Conservation (phyloP, 1,139 yeast genomes). For the Scheffersomyces parashehatae region DNA sequence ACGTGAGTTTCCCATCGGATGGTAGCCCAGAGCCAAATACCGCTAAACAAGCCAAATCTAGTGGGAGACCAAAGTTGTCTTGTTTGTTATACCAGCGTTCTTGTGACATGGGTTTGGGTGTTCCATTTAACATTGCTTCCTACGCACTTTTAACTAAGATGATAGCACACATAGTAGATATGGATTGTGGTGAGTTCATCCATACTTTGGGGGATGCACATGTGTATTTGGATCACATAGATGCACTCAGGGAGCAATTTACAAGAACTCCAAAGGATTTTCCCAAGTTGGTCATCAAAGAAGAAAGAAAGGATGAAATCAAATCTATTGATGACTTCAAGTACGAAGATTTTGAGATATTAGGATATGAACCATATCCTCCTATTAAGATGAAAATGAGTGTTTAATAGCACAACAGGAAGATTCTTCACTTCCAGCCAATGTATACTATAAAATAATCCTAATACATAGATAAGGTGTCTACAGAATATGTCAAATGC, state of each 20-base stretch:
- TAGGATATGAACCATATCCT: constrained; percentile 76
- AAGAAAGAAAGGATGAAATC: constrained; percentile 51
- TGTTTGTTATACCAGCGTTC: constrained; percentile 94
- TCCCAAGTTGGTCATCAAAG: constrained; percentile 72
- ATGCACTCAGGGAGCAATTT: constrained; percentile 80
- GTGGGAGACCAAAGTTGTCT: constrained; percentile 62
- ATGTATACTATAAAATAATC: not conserved
- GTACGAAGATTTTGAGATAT: constrained; percentile 81
- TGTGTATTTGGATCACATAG: constrained; percentile 88
- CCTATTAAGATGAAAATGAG: constrained; percentile 87
- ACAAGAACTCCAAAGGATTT: constrained; percentile 72
- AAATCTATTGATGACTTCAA: constrained; percentile 80
- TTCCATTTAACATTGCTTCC: constrained; percentile 96
- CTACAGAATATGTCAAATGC: too few relatives aligned
- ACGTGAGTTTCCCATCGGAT: constrained; percentile 72
- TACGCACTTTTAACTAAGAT: constrained; percentile 88
- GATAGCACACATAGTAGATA: constrained; percentile 92
- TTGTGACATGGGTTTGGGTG: constrained; percentile 99
- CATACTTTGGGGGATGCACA: constrained; percentile 98
- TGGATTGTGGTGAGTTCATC: constrained; percentile 93
- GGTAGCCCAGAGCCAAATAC: constrained; percentile 20
- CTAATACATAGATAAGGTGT: not conserved
- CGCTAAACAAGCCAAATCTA: constrained; percentile 15
- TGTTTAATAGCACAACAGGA: constrained; percentile 29
- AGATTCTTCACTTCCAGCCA: not conserved